Percentiles rank a stretch among this genome's conserved stretches.
phyloP scores from a whole-genome alignment of 768 basidiomycete genomes.

The Phanerodontia chrysosporium region DNA sequence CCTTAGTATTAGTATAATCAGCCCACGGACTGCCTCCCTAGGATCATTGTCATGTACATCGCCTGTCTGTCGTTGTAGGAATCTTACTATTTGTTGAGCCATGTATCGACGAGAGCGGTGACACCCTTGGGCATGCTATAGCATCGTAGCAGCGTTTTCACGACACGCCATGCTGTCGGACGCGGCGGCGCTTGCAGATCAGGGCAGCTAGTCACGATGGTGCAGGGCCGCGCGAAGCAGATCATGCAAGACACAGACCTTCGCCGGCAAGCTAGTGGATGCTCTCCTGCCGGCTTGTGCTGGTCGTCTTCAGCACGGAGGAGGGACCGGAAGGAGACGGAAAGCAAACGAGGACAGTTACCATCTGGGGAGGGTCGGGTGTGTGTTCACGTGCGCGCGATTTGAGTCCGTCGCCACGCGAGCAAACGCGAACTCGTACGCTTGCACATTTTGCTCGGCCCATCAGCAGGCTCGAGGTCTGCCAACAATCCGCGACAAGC shows the following conservation, averaged over 20 bases:
- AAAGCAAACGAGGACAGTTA: background rate
- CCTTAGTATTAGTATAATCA: background rate
- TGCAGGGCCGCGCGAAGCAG: background rate
- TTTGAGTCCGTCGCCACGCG: background rate
- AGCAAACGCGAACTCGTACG: background rate
- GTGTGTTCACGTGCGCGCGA: background rate
- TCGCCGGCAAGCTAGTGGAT: too few species aligned
- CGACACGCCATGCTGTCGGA: too few species aligned
- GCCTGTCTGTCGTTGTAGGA: background rate
- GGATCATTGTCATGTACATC: background rate
- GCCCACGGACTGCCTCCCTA: background rate
- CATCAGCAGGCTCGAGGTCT: background rate
- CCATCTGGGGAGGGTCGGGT: background rate
- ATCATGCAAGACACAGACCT: too few species aligned
- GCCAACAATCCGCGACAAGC: background rate
- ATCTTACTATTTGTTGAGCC: background rate
- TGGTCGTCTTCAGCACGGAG: background rate
- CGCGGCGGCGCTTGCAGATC: background rate
- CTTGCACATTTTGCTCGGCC: slow-evolving; percentile 1
- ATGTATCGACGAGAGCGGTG: too few species aligned
- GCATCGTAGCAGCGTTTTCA: too few species aligned
- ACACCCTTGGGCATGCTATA: too few species aligned
- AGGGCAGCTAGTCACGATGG: background rate
- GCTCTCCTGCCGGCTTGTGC: too few species aligned
- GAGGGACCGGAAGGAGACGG: background rate